Evolutionary conservation across 208 protist species (phyloP).

Genomic region (Lotmaria passim): DNA sequence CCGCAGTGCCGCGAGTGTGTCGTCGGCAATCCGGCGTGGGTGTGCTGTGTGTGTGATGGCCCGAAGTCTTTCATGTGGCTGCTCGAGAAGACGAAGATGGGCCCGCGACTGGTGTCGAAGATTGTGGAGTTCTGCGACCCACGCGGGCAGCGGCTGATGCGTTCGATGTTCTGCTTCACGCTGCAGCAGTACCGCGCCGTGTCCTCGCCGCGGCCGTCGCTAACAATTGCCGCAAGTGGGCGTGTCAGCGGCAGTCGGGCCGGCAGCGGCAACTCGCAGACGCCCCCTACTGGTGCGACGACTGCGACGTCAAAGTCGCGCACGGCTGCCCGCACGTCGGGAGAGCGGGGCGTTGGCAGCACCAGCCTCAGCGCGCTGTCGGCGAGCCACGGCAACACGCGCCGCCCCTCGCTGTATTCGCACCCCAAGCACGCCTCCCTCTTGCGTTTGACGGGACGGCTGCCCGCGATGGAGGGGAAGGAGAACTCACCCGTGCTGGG

Average conservation of each 20-base stretch:
- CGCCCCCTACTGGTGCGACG: slow-evolving; percentile 13
- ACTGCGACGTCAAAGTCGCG: slow-evolving; percentile 10
- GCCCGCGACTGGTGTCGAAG: slow-evolving; percentile 50
- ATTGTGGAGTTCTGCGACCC: slow-evolving; percentile 79
- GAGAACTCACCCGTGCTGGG: slow-evolving; percentile 19
- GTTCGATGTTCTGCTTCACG: slow-evolving; percentile 66
- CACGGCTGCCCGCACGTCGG: slow-evolving; percentile 13
- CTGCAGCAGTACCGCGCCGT: slow-evolving; percentile 36
- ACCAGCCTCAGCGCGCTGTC: slow-evolving; percentile 19
- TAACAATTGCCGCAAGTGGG: slow-evolving; percentile 5
- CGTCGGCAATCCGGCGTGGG: slow-evolving; percentile 35
- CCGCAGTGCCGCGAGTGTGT: slow-evolving; percentile 50
- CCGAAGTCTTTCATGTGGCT: slow-evolving; percentile 67
- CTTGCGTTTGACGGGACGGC: background rate
- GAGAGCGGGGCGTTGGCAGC: slow-evolving; percentile 7
- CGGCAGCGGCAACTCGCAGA: slow-evolving; percentile 26
- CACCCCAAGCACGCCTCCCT: slow-evolving; percentile 30
- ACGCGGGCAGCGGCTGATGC: slow-evolving; percentile 59
- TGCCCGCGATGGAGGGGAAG: slow-evolving; percentile 1
- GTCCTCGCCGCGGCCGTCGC: slow-evolving; percentile 23
- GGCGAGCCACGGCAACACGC: slow-evolving; percentile 20
- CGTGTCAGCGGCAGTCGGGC: slow-evolving; percentile 7
- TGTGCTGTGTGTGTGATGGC: slow-evolving; percentile 61
- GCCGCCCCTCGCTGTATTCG: slow-evolving; percentile 16
- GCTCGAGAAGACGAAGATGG: slow-evolving; percentile 61